phyloP scores from a whole-genome alignment of 208 protist genomes.

The Acanthamoeba culbertsoni region DNA sequence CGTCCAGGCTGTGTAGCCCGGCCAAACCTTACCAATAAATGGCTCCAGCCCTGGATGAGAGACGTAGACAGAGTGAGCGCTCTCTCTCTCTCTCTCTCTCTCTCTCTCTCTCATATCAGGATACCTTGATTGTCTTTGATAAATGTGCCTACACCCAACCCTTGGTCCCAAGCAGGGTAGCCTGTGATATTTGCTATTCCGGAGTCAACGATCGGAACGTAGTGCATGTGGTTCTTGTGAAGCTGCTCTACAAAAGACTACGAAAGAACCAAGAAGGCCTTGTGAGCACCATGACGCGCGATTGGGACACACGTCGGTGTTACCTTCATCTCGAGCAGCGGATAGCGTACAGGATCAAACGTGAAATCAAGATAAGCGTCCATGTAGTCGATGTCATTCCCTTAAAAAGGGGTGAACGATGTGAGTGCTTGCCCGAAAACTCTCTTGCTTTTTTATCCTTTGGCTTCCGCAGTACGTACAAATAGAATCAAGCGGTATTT shows the following conservation, averaged over 20 bases:
- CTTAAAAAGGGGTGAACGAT: not conserved
- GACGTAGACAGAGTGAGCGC: no score
- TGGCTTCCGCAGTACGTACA: no score
- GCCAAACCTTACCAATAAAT: constrained; percentile 72
- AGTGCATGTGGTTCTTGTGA: constrained; percentile 53
- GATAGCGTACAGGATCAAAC: constrained; percentile 38
- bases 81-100: no score
- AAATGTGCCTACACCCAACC: constrained; percentile 63
- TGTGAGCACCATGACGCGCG: no score
- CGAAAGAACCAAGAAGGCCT: no score
- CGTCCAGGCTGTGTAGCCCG: constrained; percentile 78
- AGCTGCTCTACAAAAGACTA: constrained; percentile 59
- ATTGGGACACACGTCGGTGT: not conserved
- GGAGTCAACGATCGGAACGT: constrained; percentile 60
- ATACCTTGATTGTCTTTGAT: constrained; percentile 64
- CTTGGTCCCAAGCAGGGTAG: constrained; percentile 64
- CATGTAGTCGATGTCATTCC: constrained; percentile 87
- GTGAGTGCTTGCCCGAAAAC: no score
- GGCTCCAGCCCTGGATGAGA: no score
- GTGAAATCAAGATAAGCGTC: constrained; percentile 75
- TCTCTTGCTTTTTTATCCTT: no score
- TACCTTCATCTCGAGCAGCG: not conserved
- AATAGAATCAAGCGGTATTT: constrained; percentile 85
- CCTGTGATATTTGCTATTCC: not conserved
- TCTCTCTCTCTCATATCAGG: no score